Base-by-base conservation (phyloP, 768 basidiomycete species). In the Fistulinella prunicolor region DNA sequence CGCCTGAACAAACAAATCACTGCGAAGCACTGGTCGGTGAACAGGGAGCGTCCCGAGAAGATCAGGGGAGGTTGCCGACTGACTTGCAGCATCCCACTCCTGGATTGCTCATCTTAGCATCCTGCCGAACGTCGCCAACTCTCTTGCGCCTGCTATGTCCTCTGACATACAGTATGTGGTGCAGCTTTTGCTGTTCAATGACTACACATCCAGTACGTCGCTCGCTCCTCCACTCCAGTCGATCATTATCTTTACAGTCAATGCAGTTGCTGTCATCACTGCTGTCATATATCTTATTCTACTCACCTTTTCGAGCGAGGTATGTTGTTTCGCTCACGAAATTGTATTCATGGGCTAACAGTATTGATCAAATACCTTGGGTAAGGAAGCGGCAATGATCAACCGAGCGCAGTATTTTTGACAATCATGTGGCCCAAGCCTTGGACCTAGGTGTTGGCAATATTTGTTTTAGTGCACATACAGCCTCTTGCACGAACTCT, bases 391-490 rank as follows among this genome's bases (percentile, higher is more conserved):
- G n/a, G n/a, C 7, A 3, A 3, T 6, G 17, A 7, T 17, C 4
- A 9, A 4, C 14, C 16, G 6, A 7, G 2, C 36, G 16, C 6
- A 8, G 0, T 3, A 9, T 39, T n/a, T 14, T 4, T 6, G 6
- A 6, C n/a, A 13, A 4, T 10, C 6, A 6, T 17, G 21, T 12
- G 57, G 55, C 20, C 42, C 21, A 46, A 38, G 30, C 29, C 26
- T 6, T 57, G 54, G 55, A 57, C 55, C 14, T 35, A 23, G 45
- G 48, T 61, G 9, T 61, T 59, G 3, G 26, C 38, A 1, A 2
- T 61, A 1, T 59, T 61, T 26, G 8, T 61, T 10, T 1, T 61
- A 1, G 58, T 59, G 23, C 9, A 59, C 44, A n/a, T 23, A 9
- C 19, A 4, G 5, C 2, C 14, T 9, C 7, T 1, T 14, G 21